A percentile compares a stretch with the other conserved stretches of the same genome.
Conservation (phyloP, 1,284 basidiomycete species). For the Sporisorium iseilematis-ciliati region DNA sequence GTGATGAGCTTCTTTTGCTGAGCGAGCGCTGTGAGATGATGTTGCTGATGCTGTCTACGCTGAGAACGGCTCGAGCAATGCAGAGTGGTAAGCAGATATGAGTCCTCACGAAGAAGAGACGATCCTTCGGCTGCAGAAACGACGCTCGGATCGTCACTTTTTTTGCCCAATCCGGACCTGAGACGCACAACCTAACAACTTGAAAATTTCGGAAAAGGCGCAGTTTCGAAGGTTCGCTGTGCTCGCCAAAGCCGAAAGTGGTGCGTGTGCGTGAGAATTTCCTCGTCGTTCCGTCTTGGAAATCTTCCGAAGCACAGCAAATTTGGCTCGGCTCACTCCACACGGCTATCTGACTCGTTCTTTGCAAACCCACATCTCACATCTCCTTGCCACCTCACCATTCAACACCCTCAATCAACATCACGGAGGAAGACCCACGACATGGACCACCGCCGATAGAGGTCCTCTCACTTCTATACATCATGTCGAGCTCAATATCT, state of each 20-base stretch:
- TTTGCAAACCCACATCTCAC: no score
- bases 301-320: constrained; percentile 23
- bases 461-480: background rate
- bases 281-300: constrained; percentile 19
- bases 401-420: background rate
- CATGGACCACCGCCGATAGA: background rate
- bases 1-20: background rate
- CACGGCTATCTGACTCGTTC: constrained; percentile 17
- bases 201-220: background rate
- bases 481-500: constrained; percentile 13
- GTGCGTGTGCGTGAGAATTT: background rate
- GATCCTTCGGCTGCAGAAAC: no score
- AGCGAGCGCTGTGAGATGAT: background rate
- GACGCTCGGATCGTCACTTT: no score
- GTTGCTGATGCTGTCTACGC: background rate
- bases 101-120: background rate
- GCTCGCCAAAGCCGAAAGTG: constrained; percentile 32
- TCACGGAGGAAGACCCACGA: background rate
- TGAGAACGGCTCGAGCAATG: background rate
- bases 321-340: constrained; percentile 6
- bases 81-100: constrained; percentile 7
- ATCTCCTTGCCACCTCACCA: constrained; percentile 1
- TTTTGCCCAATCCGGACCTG: no score
- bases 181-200: background rate
- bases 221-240: background rate